phyloP scores from a whole-genome alignment of 352 stramenopile species.

The Globisporangium viniferum region DNA sequence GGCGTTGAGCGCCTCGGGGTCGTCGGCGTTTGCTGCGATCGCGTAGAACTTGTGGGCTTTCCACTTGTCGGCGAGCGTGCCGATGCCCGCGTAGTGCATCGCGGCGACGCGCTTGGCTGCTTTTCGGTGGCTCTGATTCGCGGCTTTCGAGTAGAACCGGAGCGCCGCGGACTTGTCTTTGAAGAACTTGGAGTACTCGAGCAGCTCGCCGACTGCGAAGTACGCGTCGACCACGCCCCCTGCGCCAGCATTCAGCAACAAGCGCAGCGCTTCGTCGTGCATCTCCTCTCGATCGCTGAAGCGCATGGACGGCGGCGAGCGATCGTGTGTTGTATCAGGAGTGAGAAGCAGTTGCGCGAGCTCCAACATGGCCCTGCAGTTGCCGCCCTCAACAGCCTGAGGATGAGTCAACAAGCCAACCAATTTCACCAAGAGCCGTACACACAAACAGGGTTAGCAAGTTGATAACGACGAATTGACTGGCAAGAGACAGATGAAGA shows the following conservation, averaged over 20 bases:
- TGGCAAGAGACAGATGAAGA: not conserved
- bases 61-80: constrained; percentile 41
- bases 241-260: constrained; percentile 52
- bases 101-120: constrained; percentile 54
- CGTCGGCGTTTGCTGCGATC: constrained; percentile 44
- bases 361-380: constrained; percentile 49
- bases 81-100: constrained; percentile 64
- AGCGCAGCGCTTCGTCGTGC: constrained; percentile 57
- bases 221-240: constrained; percentile 35
- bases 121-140: constrained; percentile 35
- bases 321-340: not conserved
- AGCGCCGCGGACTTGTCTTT: constrained; percentile 45
- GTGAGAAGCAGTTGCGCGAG: constrained; percentile 48
- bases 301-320: constrained; percentile 19
- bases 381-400: constrained; percentile 36
- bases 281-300: constrained; percentile 50
- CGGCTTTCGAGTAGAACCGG: constrained; percentile 61
- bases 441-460: not conserved
- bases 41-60: constrained; percentile 53
- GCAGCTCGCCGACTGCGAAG: constrained; percentile 43
- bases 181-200: constrained; percentile 52
- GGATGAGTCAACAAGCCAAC: not conserved
- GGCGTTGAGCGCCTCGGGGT: constrained; percentile 67
- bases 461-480: not conserved
- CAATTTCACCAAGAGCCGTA: not conserved